Evolutionary conservation across 352 stramenopile genomes (phyloP).

Genomic region (Phytopythium vexans): DNA sequence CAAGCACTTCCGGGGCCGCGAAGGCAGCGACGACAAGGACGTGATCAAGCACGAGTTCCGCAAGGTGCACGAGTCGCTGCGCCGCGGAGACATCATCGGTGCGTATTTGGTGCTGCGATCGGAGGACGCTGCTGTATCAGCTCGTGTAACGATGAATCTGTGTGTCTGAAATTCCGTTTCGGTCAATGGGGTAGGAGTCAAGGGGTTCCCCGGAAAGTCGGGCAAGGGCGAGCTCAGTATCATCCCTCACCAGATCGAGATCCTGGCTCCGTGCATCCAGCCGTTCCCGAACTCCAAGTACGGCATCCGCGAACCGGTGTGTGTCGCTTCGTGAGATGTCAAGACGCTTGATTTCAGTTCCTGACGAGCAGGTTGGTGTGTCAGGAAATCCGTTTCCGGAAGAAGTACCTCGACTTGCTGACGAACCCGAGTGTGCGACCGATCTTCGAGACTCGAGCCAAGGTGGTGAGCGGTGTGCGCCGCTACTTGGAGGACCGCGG

Average conservation of each 20-base stretch:
- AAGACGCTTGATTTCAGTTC: background rate
- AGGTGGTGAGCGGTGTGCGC: slow-evolving; percentile 66
- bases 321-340: slow-evolving; percentile 3
- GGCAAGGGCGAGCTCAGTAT: slow-evolving; percentile 84
- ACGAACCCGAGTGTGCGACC: slow-evolving; percentile 92
- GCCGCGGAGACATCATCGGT: slow-evolving; percentile 79
- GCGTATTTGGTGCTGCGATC: too few species aligned
- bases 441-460: slow-evolving; percentile 92
- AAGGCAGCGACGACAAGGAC: slow-evolving; percentile 29
- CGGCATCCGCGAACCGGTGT: slow-evolving; percentile 88
- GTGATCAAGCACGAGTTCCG: slow-evolving; percentile 49
- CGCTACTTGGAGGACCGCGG: slow-evolving; percentile 66
- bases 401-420: slow-evolving; percentile 99
- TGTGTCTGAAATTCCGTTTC: background rate
- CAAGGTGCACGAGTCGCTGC: slow-evolving; percentile 62
- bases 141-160: background rate
- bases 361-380: slow-evolving; percentile 44
- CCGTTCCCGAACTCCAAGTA: slow-evolving; percentile 91
- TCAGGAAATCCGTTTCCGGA: slow-evolving; percentile 97
- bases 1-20: slow-evolving; percentile 60
- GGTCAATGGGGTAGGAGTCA: slow-evolving; percentile 27
- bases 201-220: slow-evolving; percentile 77
- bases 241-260: slow-evolving; percentile 77
- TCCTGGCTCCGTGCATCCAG: slow-evolving; percentile 95
- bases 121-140: too few species aligned